A percentile compares a stretch with the other conserved stretches of the same genome.
phyloP scores from a whole-genome alignment of 78 protist species.

The Dictyostelium capitatum region DNA sequence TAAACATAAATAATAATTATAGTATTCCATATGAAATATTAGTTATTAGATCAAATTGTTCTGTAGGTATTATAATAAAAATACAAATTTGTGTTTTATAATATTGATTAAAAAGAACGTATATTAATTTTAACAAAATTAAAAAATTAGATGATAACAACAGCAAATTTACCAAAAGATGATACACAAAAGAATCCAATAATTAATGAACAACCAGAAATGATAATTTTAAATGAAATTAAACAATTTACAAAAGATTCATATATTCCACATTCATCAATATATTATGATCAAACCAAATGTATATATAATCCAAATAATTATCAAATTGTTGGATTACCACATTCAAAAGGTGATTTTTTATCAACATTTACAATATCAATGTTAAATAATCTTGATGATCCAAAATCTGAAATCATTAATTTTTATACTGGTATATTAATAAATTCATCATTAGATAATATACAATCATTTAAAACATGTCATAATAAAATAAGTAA shows the following conservation, averaged over 20 bases:
- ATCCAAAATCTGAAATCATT: background rate
- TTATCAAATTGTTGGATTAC: background rate
- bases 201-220: background rate
- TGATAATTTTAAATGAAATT: background rate
- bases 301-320: background rate
- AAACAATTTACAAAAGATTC: background rate
- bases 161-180: background rate
- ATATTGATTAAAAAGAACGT: background rate
- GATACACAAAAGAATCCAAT: background rate
- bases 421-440: background rate
- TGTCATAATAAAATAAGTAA: background rate
- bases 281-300: background rate
- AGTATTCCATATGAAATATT: background rate
- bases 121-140: background rate
- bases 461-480: background rate
- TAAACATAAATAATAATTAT: background rate
- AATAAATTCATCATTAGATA: background rate
- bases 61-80: background rate
- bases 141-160: background rate
- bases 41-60: background rate
- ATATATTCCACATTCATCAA: conserved; percentile 3
- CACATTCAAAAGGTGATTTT: background rate
- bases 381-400: no score
- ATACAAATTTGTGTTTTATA: background rate
- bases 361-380: no score